These are phyloP conservation scores for Teunomyces cretensis DNA, from an alignment of 805 yeast species.

Conservation along the genomic window DNA sequence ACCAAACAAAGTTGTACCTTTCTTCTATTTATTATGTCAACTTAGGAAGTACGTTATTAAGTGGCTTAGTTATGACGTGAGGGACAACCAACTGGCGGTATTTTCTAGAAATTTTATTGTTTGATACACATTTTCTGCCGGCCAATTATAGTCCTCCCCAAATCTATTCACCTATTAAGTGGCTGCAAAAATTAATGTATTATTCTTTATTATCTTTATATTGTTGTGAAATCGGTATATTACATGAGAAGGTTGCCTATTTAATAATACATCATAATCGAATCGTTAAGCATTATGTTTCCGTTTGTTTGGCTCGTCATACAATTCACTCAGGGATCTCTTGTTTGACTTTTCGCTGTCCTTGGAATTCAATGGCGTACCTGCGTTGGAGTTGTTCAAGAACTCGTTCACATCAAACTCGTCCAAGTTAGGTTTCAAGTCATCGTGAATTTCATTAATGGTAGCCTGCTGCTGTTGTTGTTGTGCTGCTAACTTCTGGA, in stretches of 20 bases:
- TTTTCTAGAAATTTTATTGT: no score
- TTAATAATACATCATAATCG: background rate
- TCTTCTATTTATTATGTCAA: no score
- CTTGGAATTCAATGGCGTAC: conserved; percentile 1
- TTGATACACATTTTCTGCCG: no score
- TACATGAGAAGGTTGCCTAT: no score
- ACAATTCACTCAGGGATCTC: background rate
- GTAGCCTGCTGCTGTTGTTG: conserved; percentile 14
- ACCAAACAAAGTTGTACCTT: no score
- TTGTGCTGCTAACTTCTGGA: conserved; percentile 31
- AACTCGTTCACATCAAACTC: conserved; percentile 51
- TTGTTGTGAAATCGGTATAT: background rate
- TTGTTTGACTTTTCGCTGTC: background rate
- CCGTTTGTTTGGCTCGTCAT: background rate
- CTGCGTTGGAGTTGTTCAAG: conserved; percentile 38
- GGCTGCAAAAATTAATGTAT: background rate
- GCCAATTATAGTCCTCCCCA: no score
- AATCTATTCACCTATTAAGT: background rate
- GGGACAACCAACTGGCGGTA: no score
- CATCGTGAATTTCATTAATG: conserved; percentile 11
- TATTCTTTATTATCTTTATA: background rate
- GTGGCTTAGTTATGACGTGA: no score
- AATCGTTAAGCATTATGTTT: background rate
- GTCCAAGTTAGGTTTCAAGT: conserved; percentile 12
- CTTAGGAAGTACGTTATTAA: no score